Evolutionary conservation across 2,329 filamentous ascomycete genomes (phyloP).

Genomic region (Cercospora brassicicola): DNA sequence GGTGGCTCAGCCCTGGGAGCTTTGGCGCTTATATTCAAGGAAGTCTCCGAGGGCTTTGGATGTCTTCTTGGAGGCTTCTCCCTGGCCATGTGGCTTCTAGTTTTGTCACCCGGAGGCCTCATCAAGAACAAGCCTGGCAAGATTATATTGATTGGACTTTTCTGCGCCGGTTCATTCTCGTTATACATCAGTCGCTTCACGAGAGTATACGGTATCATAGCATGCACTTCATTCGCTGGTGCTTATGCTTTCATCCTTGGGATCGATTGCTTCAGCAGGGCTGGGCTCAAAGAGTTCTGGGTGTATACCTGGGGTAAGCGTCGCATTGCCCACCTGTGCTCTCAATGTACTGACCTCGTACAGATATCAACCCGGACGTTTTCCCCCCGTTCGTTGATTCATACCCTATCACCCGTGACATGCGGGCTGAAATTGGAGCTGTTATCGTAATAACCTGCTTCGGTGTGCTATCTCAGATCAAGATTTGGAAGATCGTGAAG

Average conservation of each 20-base stretch:
- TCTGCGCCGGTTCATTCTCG: conserved; percentile 68
- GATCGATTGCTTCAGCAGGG: conserved; percentile 84
- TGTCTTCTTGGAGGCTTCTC: conserved; percentile 86
- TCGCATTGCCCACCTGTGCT: not conserved
- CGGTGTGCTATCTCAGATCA: conserved; percentile 80
- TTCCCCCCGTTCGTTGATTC: conserved; percentile 76
- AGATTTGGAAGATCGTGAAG: conserved; percentile 77
- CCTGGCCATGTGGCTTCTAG: conserved; percentile 86
- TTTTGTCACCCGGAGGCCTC: conserved; percentile 72
- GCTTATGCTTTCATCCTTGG: conserved; percentile 77
- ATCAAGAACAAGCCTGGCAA: conserved; percentile 63
- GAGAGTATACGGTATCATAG: conserved; percentile 74
- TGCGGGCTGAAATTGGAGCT: conserved; percentile 78
- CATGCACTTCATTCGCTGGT: conserved; percentile 74
- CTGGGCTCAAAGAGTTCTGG: conserved; percentile 97
- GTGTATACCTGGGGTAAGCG: conserved; percentile 76
- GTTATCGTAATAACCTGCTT: conserved; percentile 72
- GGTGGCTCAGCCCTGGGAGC: conserved; percentile 74
- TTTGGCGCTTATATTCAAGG: conserved; percentile 73
- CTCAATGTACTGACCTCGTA: conserved; percentile 16
- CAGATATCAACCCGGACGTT: conserved; percentile 70
- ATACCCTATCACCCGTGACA: conserved; percentile 83
- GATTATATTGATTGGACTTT: conserved; percentile 71
- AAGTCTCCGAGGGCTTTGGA: conserved; percentile 80
- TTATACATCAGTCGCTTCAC: conserved; percentile 78